Evolutionary conservation across 352 stramenopile species (phyloP).

Genomic region (Pythium dissimile): DNA sequence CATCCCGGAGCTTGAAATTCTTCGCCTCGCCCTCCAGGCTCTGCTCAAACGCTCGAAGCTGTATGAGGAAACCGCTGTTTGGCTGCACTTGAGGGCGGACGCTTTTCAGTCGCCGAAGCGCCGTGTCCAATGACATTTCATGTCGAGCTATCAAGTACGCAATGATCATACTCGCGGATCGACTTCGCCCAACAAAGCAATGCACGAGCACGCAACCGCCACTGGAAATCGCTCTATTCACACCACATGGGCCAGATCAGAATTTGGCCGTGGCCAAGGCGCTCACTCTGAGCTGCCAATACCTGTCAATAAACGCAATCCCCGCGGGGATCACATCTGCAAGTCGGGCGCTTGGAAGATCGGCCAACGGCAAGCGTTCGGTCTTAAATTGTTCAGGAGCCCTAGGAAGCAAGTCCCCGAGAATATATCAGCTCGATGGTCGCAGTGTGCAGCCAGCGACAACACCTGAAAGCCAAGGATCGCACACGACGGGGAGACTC

Average conservation of each 20-base stretch:
- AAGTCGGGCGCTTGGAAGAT: slow-evolving; percentile 40
- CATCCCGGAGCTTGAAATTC: not conserved
- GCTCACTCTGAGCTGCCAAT: not conserved
- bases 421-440: no score
- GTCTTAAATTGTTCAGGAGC: slow-evolving; percentile 57
- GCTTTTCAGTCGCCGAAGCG: slow-evolving; percentile 35
- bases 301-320: slow-evolving; percentile 64
- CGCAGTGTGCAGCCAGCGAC: not conserved
- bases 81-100: slow-evolving; percentile 56
- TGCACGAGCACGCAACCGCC: slow-evolving; percentile 71
- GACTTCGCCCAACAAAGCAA: slow-evolving; percentile 67
- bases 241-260: no score
- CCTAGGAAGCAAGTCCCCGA: slow-evolving; percentile 6
- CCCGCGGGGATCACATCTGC: slow-evolving; percentile 39
- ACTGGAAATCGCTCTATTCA: slow-evolving; percentile 33
- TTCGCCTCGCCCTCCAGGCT: not conserved
- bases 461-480: not conserved
- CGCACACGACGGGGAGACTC: slow-evolving; percentile 38
- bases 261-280: not conserved
- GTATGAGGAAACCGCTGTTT: slow-evolving; percentile 60
- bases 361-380: slow-evolving; percentile 45
- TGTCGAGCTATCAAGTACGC: slow-evolving; percentile 53
- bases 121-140: slow-evolving; percentile 32
- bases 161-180: slow-evolving; percentile 63
- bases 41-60: slow-evolving; percentile 43